Conservation (phyloP, 2,329 filamentous ascomycete species). For the Sclerotinia nivalis region DNA sequence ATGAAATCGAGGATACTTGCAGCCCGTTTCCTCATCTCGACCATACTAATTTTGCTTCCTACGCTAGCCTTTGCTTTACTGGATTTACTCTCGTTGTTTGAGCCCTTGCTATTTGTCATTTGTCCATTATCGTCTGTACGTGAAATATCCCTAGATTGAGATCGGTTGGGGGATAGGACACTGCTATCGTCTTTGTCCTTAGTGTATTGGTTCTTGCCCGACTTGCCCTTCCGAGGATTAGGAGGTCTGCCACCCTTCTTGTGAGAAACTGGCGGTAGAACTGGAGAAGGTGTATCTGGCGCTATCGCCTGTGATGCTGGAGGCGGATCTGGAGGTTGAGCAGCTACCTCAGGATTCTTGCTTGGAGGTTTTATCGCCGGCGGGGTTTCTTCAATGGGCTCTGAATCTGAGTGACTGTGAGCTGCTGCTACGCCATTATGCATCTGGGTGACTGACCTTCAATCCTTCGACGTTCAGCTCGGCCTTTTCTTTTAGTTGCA, state of each 20-base stretch:
- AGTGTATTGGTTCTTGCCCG: slow-evolving; percentile 80
- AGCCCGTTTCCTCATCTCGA: slow-evolving; percentile 83
- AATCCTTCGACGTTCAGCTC: slow-evolving; percentile 75
- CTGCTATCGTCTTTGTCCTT: slow-evolving; percentile 64
- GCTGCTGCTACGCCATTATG: slow-evolving; percentile 41
- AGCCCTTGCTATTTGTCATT: slow-evolving; percentile 43
- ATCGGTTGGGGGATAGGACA: slow-evolving; percentile 57
- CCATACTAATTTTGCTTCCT: slow-evolving; percentile 71
- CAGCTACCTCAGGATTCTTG: slow-evolving; percentile 38
- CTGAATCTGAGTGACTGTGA: slow-evolving; percentile 59
- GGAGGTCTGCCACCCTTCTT: slow-evolving; percentile 66
- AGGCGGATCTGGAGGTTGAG: slow-evolving; percentile 46
- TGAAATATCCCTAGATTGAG: slow-evolving; percentile 48
- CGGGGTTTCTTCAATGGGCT: slow-evolving; percentile 68
- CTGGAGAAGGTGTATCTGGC: slow-evolving; percentile 51
- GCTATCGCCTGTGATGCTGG: slow-evolving; percentile 48
- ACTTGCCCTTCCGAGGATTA: slow-evolving; percentile 64
- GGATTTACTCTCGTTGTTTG: slow-evolving; percentile 42
- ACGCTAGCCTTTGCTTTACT: slow-evolving; percentile 43
- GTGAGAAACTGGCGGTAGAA: slow-evolving; percentile 48
- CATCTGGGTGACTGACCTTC: slow-evolving; percentile 62
- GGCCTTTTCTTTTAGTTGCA: slow-evolving; percentile 76
- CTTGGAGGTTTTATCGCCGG: slow-evolving; percentile 45
- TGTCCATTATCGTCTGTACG: slow-evolving; percentile 52
- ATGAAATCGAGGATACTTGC: slow-evolving; percentile 88